phyloP scores from a whole-genome alignment of 257 asterid species.

The Lantana camara region DNA sequence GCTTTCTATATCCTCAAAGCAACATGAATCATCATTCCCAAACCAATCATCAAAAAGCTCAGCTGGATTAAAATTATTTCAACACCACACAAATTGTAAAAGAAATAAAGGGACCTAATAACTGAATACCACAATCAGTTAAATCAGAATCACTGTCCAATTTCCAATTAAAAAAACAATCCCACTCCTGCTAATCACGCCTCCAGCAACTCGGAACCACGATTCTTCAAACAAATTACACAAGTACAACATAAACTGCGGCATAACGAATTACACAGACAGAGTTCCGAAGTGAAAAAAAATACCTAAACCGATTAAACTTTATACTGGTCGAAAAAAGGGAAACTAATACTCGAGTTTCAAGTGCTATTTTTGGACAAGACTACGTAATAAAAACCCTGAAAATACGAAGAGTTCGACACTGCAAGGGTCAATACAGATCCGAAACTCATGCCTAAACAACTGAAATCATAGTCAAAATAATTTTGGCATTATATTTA shows the following conservation, averaged over 20 bases:
- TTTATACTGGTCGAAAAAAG: not conserved
- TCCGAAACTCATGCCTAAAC: constrained; percentile 54
- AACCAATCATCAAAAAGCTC: constrained; percentile 6
- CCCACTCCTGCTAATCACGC: constrained; percentile 24
- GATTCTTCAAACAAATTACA: constrained; percentile 21
- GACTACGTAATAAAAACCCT: constrained; percentile 52
- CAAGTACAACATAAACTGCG: not conserved
- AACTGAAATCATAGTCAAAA: constrained; percentile 39
- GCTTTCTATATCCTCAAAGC: constrained; percentile 16
- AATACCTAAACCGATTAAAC: constrained; percentile 12
- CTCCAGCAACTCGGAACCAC: constrained; percentile 23
- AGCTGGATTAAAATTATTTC: constrained; percentile 2
- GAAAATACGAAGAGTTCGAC: constrained; percentile 41
- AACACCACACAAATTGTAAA: constrained; percentile 5
- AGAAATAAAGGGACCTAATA: constrained; percentile 8
- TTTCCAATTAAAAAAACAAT: constrained; percentile 9
- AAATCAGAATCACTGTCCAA: constrained; percentile 11
- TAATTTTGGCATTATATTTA: constrained; percentile 22
- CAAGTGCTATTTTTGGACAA: constrained; percentile 37
- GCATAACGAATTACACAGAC: constrained; percentile 14
- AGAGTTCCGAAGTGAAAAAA: constrained; percentile 5
- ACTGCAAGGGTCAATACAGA: constrained; percentile 49
- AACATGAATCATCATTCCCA: constrained; percentile 13
- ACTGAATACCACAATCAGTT: constrained; percentile 6
- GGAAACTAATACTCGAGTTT: constrained; percentile 31